phyloP scores from a whole-genome alignment of 306 rosid species.

The Cicer cuneatum region DNA sequence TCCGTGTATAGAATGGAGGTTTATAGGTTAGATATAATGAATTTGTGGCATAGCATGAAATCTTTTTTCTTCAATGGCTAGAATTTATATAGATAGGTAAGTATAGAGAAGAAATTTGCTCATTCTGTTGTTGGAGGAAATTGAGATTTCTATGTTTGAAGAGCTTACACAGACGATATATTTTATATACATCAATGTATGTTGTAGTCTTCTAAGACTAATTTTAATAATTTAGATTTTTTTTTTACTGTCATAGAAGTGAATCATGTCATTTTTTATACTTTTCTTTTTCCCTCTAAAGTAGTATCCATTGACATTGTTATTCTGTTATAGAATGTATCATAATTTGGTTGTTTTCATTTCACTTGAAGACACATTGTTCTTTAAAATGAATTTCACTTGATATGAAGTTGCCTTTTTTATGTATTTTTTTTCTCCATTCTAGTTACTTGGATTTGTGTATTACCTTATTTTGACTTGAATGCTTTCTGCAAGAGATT shows the following conservation, averaged over 20 bases:
- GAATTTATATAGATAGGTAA: slow-evolving; percentile 61
- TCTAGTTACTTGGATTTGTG: background rate
- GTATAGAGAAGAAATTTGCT: slow-evolving; percentile 47
- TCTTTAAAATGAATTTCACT: too few relatives aligned
- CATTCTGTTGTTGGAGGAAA: slow-evolving; percentile 51
- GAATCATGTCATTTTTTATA: background rate
- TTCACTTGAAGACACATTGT: too few relatives aligned
- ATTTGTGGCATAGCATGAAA: slow-evolving; percentile 48
- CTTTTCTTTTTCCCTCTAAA: too few relatives aligned
- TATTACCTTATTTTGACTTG: slow-evolving; percentile 13
- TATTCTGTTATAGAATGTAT: too few relatives aligned
- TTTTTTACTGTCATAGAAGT: slow-evolving; percentile 24
- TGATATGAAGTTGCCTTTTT: background rate
- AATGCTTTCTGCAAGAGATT: background rate
- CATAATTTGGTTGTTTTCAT: too few relatives aligned
- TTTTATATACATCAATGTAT: slow-evolving; percentile 36
- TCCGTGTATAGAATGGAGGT: slow-evolving; percentile 34
- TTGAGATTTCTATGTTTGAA: slow-evolving; percentile 46
- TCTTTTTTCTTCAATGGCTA: slow-evolving; percentile 52
- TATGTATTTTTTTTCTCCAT: background rate
- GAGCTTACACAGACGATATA: slow-evolving; percentile 51
- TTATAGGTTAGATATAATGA: slow-evolving; percentile 37
- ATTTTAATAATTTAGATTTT: slow-evolving; percentile 13
- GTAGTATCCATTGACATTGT: too few relatives aligned
- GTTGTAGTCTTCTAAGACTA: slow-evolving; percentile 41